These are phyloP conservation scores for Cyclotella kingstonii DNA, from an alignment of 108 stramenopile genomes.

Conservation along the genomic window DNA sequence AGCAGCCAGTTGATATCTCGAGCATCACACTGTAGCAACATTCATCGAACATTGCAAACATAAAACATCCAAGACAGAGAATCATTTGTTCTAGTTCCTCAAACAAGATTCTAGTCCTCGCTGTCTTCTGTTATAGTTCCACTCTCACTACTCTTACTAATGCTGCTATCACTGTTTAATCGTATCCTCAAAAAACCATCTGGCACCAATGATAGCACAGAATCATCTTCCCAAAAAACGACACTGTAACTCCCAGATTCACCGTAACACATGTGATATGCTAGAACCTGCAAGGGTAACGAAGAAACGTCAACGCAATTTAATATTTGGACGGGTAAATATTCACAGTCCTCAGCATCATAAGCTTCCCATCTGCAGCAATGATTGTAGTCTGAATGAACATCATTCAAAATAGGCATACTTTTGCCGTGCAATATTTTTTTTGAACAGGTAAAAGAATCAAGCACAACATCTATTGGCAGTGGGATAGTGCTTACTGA, in stretches of 20 bases:
- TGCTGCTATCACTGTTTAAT: background rate
- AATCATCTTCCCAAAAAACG: slow-evolving; percentile 42
- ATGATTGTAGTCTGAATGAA: slow-evolving; percentile 1
- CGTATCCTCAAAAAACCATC: slow-evolving; percentile 19
- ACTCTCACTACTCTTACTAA: background rate
- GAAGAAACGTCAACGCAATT: slow-evolving; percentile 2
- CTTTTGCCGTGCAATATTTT: slow-evolving; percentile 13
- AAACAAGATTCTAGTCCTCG: background rate
- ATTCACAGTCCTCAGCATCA: slow-evolving; percentile 44
- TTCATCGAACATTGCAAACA: no score
- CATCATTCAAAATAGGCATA: background rate
- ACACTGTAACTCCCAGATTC: slow-evolving; percentile 25
- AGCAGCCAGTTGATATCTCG: no score
- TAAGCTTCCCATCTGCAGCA: slow-evolving; percentile 31
- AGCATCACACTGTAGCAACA: no score
- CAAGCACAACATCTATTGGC: slow-evolving; percentile 28
- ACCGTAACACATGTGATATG: slow-evolving; percentile 43
- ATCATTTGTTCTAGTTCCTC: background rate
- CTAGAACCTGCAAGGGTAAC: slow-evolving; percentile 28
- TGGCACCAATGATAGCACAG: slow-evolving; percentile 28
- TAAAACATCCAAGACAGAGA: background rate
- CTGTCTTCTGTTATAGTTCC: slow-evolving; percentile 1
- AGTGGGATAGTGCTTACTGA: slow-evolving; percentile 2
- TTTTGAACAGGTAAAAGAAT: slow-evolving; percentile 17
- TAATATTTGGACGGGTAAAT: slow-evolving; percentile 28